Evolutionary conservation across 345 rosid species (phyloP).

Genomic region (Dipteronia dyeriana): DNA sequence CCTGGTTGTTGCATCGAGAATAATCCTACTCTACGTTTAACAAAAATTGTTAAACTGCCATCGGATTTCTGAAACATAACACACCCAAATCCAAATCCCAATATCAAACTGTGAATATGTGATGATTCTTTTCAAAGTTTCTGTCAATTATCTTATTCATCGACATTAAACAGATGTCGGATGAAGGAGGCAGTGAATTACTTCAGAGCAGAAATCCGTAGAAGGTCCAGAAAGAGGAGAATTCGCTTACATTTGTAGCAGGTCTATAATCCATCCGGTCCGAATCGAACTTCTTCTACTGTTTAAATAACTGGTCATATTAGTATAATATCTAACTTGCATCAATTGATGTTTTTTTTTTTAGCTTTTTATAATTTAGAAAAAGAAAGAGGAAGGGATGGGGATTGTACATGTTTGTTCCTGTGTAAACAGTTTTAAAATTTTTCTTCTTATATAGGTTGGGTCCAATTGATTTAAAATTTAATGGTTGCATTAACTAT

Average conservation of each 20-base stretch:
- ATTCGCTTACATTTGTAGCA: not conserved
- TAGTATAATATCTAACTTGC: slow-evolving; percentile 18
- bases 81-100: no score
- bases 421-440: not conserved
- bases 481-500: not conserved
- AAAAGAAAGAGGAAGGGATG: not conserved
- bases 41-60: no score
- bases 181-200: slow-evolving; percentile 19
- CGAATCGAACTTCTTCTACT: not conserved
- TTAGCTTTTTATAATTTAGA: not conserved
- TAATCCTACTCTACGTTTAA: no score
- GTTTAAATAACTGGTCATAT: slow-evolving; percentile 1
- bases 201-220: slow-evolving; percentile 5
- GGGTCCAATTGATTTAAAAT: slow-evolving; percentile 8
- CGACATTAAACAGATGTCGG: slow-evolving; percentile 26
- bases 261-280: slow-evolving; percentile 8
- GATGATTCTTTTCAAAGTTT: not conserved
- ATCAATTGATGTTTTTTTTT: not conserved
- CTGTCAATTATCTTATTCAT: not conserved
- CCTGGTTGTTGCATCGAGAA: not conserved
- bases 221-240: not conserved
- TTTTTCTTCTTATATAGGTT: not conserved
- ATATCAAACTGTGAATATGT: not conserved
- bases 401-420: slow-evolving; percentile 19
- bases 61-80: not conserved